Evolutionary conservation across 139 green algal species (phyloP), one percentile per base, ranked within the genome.

Genomic region (Marvania coccoides): DNA sequence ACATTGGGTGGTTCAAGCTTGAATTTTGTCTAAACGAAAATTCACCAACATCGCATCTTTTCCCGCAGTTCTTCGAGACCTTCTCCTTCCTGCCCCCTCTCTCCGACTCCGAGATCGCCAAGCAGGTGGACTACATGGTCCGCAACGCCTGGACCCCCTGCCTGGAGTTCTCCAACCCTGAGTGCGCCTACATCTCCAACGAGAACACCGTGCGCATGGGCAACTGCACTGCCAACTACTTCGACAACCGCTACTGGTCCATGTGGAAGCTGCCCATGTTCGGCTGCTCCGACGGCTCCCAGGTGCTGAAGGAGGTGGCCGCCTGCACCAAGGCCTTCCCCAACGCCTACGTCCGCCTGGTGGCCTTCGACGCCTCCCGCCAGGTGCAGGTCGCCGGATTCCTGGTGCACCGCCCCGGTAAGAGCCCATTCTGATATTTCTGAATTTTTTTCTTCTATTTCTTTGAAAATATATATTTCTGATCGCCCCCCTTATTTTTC

Each of bases 251-350:
- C 33, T 98, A 97, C 92, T 98, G 94, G 94, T 95, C 90, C 15
- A 96, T 99, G 92, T 99, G 87, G 87, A 99, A 99, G 93, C 91
- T 99, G 77, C 94, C 94, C 83, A 97, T 99, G 91, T 99, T 97
- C 89, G 94, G 94, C 81, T 99, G 94, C 94, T 91, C 71, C 59
- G 83, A 97, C 85, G 58, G 88, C 65, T 63, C 69, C 65, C 77
- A 95, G 76, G 94, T 99, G 59, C 85, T 98, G 70, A 61, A 48
- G 1, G 94, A 99, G 91, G 81, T 98, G 48, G 39, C 72, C 33
- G 66, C 80, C 63, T 88, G 77, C 90, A 83, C 74, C 71, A 83
- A 80, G 60, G 81, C 85, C 57, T 98, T 95, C 94, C 94, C 94
- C 77, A 60, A 92, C 40, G 78, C 81, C 56, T 98, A 93, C 86